Evolutionary conservation across 1,284 basidiomycete species (phyloP).

Genomic region (Cryptococcus neoformans): DNA sequence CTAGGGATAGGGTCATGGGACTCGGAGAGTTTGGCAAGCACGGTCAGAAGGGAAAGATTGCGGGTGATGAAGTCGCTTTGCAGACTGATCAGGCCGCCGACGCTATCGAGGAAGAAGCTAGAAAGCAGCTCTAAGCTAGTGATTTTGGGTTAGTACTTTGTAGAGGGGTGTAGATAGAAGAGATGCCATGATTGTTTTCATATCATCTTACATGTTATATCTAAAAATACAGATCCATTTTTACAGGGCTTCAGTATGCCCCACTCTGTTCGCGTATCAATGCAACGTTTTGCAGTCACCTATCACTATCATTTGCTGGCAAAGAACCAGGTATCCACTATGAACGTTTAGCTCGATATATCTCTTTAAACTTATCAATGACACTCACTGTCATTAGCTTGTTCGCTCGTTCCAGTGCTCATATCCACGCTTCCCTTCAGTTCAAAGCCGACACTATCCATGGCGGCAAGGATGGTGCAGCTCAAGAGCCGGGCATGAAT

Average conservation of each 20-base stretch:
- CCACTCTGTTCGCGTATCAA: no score
- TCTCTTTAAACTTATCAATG: not conserved
- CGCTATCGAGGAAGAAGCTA: conserved; percentile 10
- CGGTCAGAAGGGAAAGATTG: conserved; percentile 2
- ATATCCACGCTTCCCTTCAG: conserved; percentile 36
- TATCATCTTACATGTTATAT: no score
- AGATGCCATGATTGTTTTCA: not conserved
- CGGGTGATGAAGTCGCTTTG: conserved; percentile 10
- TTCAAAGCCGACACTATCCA: conserved; percentile 40
- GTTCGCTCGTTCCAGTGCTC: conserved; percentile 17
- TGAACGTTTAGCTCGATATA: not conserved
- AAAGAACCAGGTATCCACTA: conserved; percentile 47
- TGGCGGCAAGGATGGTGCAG: conserved; percentile 25
- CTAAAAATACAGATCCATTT: no score
- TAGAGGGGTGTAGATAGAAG: not conserved
- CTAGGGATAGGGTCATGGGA: conserved; percentile 64
- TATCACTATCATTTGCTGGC: conserved; percentile 17
- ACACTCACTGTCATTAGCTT: conserved; percentile 27
- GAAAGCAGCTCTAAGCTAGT: not conserved
- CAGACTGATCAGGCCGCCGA: conserved; percentile 23
- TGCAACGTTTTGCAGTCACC: not conserved
- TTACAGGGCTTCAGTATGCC: no score
- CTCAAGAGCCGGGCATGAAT: conserved; percentile 23
- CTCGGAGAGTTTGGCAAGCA: conserved; percentile 30
- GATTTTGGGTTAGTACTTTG: not conserved